Base-by-base conservation (phyloP, 108 stramenopile species). In the Skeletonema marinoi region DNA sequence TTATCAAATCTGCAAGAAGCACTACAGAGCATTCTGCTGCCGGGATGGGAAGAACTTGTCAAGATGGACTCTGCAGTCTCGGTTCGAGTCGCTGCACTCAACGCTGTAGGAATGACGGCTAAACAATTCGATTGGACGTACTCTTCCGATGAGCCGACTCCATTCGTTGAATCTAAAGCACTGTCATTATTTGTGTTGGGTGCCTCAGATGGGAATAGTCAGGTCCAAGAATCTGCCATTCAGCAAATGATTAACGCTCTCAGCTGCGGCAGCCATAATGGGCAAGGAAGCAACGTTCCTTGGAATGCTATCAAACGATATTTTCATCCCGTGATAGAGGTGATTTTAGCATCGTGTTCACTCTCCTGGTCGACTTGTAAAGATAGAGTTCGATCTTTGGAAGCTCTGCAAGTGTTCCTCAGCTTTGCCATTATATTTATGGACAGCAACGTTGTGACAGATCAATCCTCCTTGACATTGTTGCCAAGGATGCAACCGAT, bases 371-470 rank as follows among this genome's bases (percentile, higher is more conserved):
- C 70, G 39, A n/a, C 46, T 30, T 70, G 64, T 54, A 65, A 77
- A 51, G 68, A 60, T 41, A 72, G 36, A 64, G 71, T 77, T n/a
- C 66, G 81, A 44, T 71, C 75, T 17, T 46, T 82, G 36, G 66
- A 82, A 54, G 39, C 81, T 63, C 71, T 82, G 1, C 81, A 82
- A 64, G 60, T 76, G 3, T 48, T 82, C 42, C 71, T 82, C 48
- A 70, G 50, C 38, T 50, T 77, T 62, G 16, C 70, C 21, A 75
- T 66, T 36, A 65, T 70, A 63, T 41, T 78, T 51, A 35, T 73
- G 32, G 63, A 62, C 46, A 36, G 60, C 3, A n/a, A 31, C 6
- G 44, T 42, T 12, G 4, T 19, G 48, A 32, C 2, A 10, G 21
- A 61, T 48, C 46, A 25, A 39, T 35, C 51, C 11, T 61, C 31